Percentiles rank a stretch among this genome's conserved stretches.
phyloP scores from a whole-genome alignment of 176 grass and related monocot species.

The Tillandsia leiboldiana region DNA sequence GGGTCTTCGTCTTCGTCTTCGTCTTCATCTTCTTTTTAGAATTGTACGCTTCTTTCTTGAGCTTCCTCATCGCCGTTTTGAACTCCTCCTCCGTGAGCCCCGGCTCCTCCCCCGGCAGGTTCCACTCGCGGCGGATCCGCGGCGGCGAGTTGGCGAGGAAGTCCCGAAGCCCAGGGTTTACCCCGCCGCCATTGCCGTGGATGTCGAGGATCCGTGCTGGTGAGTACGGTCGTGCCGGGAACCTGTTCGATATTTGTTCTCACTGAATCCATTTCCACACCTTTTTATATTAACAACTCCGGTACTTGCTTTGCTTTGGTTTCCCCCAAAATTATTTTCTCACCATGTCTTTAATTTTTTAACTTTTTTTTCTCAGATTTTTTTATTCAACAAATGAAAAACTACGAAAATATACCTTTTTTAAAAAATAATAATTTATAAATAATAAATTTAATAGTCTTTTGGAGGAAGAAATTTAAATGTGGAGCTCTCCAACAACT shows the following conservation, averaged over 20 bases:
- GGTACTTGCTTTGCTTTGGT: no score
- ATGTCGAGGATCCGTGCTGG: conserved; percentile 24
- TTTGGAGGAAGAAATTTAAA: no score
- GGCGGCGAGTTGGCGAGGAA: conserved; percentile 39
- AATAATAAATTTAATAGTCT: no score
- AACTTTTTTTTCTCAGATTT: no score
- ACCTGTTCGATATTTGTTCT: conserved; percentile 4
- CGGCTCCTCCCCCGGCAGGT: conserved; percentile 18
- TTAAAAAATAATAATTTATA: no score
- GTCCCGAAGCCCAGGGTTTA: conserved; percentile 12
- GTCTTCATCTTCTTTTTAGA: conserved; percentile 5
- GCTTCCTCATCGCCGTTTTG: conserved; percentile 35
- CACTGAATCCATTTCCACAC: not conserved
- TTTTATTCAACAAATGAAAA: no score
- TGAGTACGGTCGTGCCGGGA: conserved; percentile 29
- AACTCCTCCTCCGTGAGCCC: conserved; percentile 33
- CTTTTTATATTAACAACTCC: no score
- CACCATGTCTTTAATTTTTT: no score
- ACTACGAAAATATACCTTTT: no score
- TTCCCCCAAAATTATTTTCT: no score
- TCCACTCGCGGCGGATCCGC: conserved; percentile 36
- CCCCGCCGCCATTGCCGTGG: not conserved
- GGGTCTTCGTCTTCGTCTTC: not conserved
- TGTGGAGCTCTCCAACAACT: no score
- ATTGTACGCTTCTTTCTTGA: conserved; percentile 26